Conservation (phyloP, 2,329 filamentous ascomycete genomes). For the Epichloe brachyelytri region DNA sequence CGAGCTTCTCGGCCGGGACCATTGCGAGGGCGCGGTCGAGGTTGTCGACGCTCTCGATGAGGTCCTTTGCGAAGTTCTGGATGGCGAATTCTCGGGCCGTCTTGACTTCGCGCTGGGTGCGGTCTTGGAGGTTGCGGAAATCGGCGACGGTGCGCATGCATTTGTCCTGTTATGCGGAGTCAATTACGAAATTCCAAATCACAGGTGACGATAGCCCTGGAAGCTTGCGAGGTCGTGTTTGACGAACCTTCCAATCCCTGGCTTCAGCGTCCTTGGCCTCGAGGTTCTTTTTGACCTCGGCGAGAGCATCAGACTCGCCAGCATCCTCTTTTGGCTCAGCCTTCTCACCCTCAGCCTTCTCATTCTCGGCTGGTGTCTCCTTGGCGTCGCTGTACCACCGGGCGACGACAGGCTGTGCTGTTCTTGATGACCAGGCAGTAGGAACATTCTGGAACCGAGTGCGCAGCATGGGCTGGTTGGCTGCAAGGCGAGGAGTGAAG, state of each 20-base stretch:
- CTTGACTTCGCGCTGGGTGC: constrained; percentile 82
- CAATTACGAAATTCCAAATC: not conserved
- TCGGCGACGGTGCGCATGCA: constrained; percentile 90
- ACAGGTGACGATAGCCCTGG: not conserved
- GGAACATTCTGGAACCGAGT: constrained; percentile 25
- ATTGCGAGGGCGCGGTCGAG: constrained; percentile 80
- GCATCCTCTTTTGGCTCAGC: constrained; percentile 15
- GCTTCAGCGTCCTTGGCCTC: constrained; percentile 40
- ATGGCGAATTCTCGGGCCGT: constrained; percentile 84
- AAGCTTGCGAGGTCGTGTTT: not conserved
- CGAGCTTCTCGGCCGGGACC: constrained; percentile 64
- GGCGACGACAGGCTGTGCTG: constrained; percentile 20
- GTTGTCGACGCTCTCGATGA: constrained; percentile 93
- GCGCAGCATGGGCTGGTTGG: constrained; percentile 22
- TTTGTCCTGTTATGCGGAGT: constrained; percentile 55
- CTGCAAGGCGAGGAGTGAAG: constrained; percentile 24
- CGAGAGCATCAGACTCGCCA: constrained; percentile 23
- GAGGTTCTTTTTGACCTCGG: constrained; percentile 36
- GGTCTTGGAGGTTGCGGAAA: constrained; percentile 95
- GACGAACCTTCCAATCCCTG: constrained; percentile 69
- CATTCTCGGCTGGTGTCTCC: constrained; percentile 17
- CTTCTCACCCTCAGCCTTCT: constrained; percentile 16
- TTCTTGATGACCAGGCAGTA: constrained; percentile 23
- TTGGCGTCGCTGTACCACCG: constrained; percentile 39
- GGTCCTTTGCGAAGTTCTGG: constrained; percentile 87